phyloP scores from a whole-genome alignment of 768 basidiomycete species.

The Mycena galopus region DNA sequence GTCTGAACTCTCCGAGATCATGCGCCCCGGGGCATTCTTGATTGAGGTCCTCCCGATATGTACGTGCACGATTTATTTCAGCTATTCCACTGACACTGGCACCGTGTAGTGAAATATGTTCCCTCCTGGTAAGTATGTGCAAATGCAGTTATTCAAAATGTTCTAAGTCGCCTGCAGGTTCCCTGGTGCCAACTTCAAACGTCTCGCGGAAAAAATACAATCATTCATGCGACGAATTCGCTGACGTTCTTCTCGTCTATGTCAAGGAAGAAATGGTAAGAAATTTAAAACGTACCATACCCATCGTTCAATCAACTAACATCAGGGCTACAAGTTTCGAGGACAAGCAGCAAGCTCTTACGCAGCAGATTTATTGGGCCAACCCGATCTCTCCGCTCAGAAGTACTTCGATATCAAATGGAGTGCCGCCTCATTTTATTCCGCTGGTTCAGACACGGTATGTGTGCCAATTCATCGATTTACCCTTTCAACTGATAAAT shows the following conservation, averaged over 20 bases:
- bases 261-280: slow-evolving; percentile 61
- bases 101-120: slow-evolving; percentile 19
- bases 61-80: no score
- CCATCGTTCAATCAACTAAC: not conserved
- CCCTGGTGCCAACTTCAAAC: slow-evolving; percentile 68
- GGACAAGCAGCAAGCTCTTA: slow-evolving; percentile 47
- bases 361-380: slow-evolving; percentile 48
- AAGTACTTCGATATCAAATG: slow-evolving; percentile 57
- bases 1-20: slow-evolving; percentile 53
- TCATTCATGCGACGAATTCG: slow-evolving; percentile 55
- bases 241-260: slow-evolving; percentile 58
- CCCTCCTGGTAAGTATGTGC: slow-evolving; percentile 3
- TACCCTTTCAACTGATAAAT: no score
- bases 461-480: no score
- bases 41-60: slow-evolving; percentile 65
- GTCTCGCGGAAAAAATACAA: slow-evolving; percentile 60
- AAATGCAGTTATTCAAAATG: slow-evolving; percentile 31
- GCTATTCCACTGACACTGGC: not conserved
- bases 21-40: slow-evolving; percentile 57
- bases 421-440: slow-evolving; percentile 61
- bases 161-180: slow-evolving; percentile 56
- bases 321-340: slow-evolving; percentile 42
- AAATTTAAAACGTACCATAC: not conserved
- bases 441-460: slow-evolving; percentile 58
- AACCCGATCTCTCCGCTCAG: slow-evolving; percentile 43